Conservation (phyloP, 495 filamentous ascomycete species). For the Neurospora terricola region DNA sequence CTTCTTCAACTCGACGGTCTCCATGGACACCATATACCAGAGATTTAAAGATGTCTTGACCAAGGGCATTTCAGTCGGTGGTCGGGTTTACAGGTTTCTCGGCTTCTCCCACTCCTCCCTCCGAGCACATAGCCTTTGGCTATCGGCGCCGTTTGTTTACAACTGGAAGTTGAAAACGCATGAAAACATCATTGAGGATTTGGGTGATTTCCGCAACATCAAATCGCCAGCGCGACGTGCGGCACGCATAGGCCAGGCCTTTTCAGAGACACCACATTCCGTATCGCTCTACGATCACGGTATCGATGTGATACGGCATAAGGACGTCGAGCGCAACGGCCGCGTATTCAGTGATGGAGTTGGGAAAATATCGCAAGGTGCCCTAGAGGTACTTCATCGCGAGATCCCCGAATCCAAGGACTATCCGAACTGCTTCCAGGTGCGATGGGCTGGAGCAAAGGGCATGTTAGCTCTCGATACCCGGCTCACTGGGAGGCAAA, state of each 20-base stretch:
- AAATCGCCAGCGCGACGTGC: constrained; percentile 63
- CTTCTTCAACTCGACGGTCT: constrained; percentile 43
- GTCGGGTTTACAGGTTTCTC: constrained; percentile 54
- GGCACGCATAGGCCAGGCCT: constrained; percentile 74
- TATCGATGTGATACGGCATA: constrained; percentile 25
- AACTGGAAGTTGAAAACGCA: constrained; percentile 28
- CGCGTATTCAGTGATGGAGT: constrained; percentile 73
- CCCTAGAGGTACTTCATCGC: constrained; percentile 44
- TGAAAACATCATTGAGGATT: constrained; percentile 41
- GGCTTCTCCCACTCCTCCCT: constrained; percentile 79
- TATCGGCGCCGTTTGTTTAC: constrained; percentile 57
- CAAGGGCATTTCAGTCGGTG: constrained; percentile 51
- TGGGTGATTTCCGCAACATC: constrained; percentile 59
- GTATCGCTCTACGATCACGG: constrained; percentile 29
- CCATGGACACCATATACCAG: constrained; percentile 42
- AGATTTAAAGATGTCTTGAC: constrained; percentile 51
- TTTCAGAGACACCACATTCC: constrained; percentile 60
- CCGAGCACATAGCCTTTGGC: constrained; percentile 59
- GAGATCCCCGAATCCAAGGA: constrained; percentile 30
- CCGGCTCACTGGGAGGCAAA: constrained; percentile 38
- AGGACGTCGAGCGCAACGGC: constrained; percentile 30
- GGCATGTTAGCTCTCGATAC: constrained; percentile 63
- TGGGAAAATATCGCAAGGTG: constrained; percentile 53
- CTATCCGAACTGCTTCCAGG: constrained; percentile 57
- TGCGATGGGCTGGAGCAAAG: constrained; percentile 61